Evolutionary conservation across 2,329 filamentous ascomycete species (phyloP), one percentile per base, ranked within the genome.

Genomic region (Colletotrichum sansevieriae): DNA sequence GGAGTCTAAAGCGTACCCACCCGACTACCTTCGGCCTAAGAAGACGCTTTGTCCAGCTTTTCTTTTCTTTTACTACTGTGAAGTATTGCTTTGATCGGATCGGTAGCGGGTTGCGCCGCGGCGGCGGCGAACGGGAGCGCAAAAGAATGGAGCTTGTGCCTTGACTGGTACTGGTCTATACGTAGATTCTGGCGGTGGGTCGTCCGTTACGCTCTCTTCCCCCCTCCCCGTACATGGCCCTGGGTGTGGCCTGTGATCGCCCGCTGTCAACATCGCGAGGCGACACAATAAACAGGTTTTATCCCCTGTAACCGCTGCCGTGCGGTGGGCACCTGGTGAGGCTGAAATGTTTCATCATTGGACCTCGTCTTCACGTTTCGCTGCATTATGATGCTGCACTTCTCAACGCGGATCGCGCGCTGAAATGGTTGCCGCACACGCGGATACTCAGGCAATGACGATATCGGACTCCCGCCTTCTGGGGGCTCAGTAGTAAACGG

Each of bases 291-390:
- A 70, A 70, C 67, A 55, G 63, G 67, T 66, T 70, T 70, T 70
- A 10, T 29, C 37, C 63, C 67, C 63, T 70, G 63, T 44, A 56
- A 44, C 15, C 13, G 33, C 25, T 41, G 43, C 49, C 25, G 56
- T 41, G 55, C 41, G 55, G 33, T 65, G 55, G 54, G 9, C 52
- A 62, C 43, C 56, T n/a, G 63, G 68, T 68, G 67, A 66, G 67
- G 67, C 67, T 70, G 67, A 67, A 65, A 47, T 68, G 63, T 70
- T 68, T 68, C 67, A 70, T 67, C 56, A 70, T 70, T 70, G 44
- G 63, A 58, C 57, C 43, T 63, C 44, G 63, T 39, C 65, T 64
- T 65, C 44, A 11, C 44, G 20, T 29, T 12, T 49, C 37, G 60
- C 65, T 59, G 61, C 65, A 68, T 68, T 15, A 54, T 59, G 61